Evolutionary conservation across 805 yeast genomes (phyloP), one percentile per base, ranked within the genome.

Genomic region (Ogataea ganodermae): DNA sequence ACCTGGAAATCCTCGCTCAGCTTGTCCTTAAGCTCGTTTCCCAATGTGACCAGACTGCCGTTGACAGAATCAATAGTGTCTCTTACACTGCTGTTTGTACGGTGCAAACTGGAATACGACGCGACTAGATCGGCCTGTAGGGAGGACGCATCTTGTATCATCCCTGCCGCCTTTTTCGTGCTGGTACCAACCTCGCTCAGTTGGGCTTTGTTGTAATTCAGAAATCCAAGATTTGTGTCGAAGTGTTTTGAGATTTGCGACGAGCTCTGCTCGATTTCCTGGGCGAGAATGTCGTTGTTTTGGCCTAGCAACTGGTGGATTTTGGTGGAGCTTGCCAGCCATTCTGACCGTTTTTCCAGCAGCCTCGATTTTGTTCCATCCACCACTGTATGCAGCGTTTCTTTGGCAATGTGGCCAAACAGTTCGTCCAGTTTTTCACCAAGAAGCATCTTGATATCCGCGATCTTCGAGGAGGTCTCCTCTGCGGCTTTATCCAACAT

Each of bases 121-220:
- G 31, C 7, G 2, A 36, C 41, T 5, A 48, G 26, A 13, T 46
- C 50, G 4, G 53, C 39, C 13, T 43, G 45, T 14, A 36, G 13
- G 3, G 31, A 22, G 9, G 24, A n/a, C 7, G 28, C 38, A 13
- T 42, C 18, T 2, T 12, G 20, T 12, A 32, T 14, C 14, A 23
- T 28, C 7, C 20, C 23, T 2, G 45, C 13, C 6, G 37, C 21
- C 13, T 28, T 17, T 5, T 24, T 21, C n/a, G 43, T 20, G 21
- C 27, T 35, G 20, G 7, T 41, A 21, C 24, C 35, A 18, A 52
- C 21, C 14, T 48, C 46, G 18, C 43, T 32, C 13, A 52, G 14
- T 23, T 48, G 48, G 28, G 52, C 50, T 17, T 35, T 45, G 22
- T 53, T 50, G 45, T 51, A 51, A 28, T 51, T 53, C 35, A 56